These are phyloP conservation scores for Pseudogymnoascus sp. DNA, from an alignment of 2,329 filamentous ascomycete genomes.

Conservation along the genomic window DNA sequence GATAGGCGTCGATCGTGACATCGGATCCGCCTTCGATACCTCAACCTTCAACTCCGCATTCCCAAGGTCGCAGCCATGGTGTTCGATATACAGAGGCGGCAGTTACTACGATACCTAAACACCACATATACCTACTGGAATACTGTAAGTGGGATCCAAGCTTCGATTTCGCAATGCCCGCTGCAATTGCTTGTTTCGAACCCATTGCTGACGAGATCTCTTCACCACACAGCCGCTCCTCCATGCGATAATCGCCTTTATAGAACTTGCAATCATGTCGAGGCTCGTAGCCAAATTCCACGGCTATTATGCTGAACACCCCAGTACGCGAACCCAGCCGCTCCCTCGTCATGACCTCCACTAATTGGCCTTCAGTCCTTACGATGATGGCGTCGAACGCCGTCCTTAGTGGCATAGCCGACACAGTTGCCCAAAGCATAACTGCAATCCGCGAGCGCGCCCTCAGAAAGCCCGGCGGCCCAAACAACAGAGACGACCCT, in stretches of 20 bases:
- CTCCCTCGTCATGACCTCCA: not conserved
- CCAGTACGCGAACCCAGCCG: slow-evolving; percentile 45
- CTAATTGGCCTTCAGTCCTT: slow-evolving; percentile 49
- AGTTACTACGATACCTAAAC: slow-evolving; percentile 57
- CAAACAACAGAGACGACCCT: slow-evolving; percentile 55
- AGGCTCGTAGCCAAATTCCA: slow-evolving; percentile 84
- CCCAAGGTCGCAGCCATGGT: slow-evolving; percentile 35
- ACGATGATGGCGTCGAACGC: slow-evolving; percentile 99
- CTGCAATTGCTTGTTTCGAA: slow-evolving; percentile 11
- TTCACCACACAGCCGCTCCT: slow-evolving; percentile 61
- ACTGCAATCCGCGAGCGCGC: slow-evolving; percentile 68
- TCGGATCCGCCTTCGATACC: not conserved
- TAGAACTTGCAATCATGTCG: slow-evolving; percentile 81
- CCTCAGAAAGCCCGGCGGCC: slow-evolving; percentile 51
- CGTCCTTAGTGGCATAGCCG: slow-evolving; percentile 87
- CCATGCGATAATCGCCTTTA: slow-evolving; percentile 72
- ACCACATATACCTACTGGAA: slow-evolving; percentile 65
- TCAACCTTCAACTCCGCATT: slow-evolving; percentile 3
- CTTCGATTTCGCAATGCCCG: slow-evolving; percentile 3
- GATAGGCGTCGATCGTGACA: slow-evolving; percentile 7
- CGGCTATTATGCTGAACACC: slow-evolving; percentile 83
- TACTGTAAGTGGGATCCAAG: slow-evolving; percentile 48
- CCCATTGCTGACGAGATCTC: not conserved
- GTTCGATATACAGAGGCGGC: slow-evolving; percentile 50
- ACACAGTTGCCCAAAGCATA: slow-evolving; percentile 90